Conservation (phyloP, 2,329 filamentous ascomycete species). For the Monosporascus sp. region DNA sequence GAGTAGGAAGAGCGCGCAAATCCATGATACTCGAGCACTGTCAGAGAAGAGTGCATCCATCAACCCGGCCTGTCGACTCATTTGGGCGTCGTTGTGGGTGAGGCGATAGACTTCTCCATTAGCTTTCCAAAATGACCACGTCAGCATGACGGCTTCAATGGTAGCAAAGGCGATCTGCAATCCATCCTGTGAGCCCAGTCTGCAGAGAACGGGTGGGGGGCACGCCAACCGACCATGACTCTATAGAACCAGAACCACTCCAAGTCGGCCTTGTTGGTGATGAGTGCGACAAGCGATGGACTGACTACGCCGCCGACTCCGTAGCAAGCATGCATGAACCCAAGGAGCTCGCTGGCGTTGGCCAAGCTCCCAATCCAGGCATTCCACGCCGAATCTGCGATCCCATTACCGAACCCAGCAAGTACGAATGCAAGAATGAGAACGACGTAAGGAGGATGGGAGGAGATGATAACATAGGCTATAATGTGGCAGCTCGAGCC, state of each 20-base stretch:
- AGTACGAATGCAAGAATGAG: constrained; percentile 61
- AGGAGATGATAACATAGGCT: constrained; percentile 57
- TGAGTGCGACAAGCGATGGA: constrained; percentile 64
- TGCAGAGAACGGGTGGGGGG: no score
- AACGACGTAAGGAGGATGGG: constrained; percentile 64
- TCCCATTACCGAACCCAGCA: constrained; percentile 65
- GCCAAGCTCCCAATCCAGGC: constrained; percentile 60
- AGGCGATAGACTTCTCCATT: constrained; percentile 49
- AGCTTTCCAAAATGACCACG: constrained; percentile 53
- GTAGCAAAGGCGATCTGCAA: constrained; percentile 44
- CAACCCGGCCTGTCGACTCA: constrained; percentile 23
- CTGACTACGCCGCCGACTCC: constrained; percentile 62
- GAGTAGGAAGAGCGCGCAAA: constrained; percentile 66
- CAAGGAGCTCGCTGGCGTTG: constrained; percentile 63
- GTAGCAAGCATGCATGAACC: constrained; percentile 64
- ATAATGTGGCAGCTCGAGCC: constrained; percentile 55
- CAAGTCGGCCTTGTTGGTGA: constrained; percentile 57
- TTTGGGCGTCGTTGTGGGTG: constrained; percentile 19
- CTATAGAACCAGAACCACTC: constrained; percentile 73
- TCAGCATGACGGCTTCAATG: constrained; percentile 47
- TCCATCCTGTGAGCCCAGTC: not conserved
- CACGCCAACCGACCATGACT: constrained; percentile 53
- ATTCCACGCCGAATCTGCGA: constrained; percentile 54
- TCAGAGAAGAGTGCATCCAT: constrained; percentile 35
- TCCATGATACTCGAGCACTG: constrained; percentile 55